phyloP scores from a whole-genome alignment of 2,329 filamentous ascomycete genomes.

The Penicillium sp. region DNA sequence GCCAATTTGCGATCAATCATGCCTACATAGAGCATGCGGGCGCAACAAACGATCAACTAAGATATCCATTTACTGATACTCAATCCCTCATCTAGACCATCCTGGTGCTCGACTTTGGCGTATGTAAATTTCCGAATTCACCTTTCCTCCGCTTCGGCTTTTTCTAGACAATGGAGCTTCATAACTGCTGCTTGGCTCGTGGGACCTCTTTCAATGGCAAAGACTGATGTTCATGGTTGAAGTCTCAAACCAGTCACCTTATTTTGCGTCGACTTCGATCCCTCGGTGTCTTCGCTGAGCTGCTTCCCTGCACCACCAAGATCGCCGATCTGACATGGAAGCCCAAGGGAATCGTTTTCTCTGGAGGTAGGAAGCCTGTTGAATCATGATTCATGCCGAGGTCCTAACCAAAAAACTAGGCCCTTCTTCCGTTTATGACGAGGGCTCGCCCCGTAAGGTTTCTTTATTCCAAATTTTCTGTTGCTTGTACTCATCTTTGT shows the following conservation, averaged over 20 bases:
- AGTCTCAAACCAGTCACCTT: conserved; percentile 54
- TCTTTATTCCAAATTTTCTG: conserved; percentile 1
- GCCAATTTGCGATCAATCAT: conserved; percentile 15
- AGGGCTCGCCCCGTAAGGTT: conserved; percentile 63
- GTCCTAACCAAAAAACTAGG: conserved; percentile 43
- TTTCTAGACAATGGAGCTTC: background rate
- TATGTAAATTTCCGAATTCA: background rate
- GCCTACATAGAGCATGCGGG: background rate
- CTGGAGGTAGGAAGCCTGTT: conserved; percentile 49
- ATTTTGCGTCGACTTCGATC: conserved; percentile 75
- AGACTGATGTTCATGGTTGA: background rate
- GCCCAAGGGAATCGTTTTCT: conserved; percentile 82
- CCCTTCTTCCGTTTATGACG: conserved; percentile 78
- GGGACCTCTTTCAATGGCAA: background rate
- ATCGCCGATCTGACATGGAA: conserved; percentile 74
- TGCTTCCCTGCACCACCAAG: conserved; percentile 85
- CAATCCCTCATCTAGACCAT: background rate
- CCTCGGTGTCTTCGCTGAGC: conserved; percentile 82
- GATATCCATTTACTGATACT: conserved; percentile 16
- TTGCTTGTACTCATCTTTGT: conserved; percentile 12
- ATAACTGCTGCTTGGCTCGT: background rate
- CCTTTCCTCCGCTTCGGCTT: background rate
- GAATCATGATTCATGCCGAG: background rate
- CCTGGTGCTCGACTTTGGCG: conserved; percentile 9
- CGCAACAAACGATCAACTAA: conserved; percentile 6